A percentile compares a stretch with the other conserved stretches of the same genome.
These are phyloP conservation scores for Omphalea diandra DNA, from an alignment of 441 rosid genomes.

Conservation along the genomic window DNA sequence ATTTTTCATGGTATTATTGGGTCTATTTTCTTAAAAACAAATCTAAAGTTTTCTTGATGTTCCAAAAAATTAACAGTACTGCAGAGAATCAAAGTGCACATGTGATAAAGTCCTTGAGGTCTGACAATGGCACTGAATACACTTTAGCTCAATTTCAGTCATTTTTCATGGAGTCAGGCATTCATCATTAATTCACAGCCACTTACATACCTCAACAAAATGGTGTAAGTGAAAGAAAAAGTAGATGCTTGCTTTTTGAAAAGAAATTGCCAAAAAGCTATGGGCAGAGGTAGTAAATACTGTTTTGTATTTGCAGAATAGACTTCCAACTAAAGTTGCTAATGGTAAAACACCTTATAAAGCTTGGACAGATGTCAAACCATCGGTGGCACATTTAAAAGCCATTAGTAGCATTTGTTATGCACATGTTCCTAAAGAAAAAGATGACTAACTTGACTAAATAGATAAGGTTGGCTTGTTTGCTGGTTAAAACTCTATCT, in stretches of 20 bases:
- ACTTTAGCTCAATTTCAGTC: background rate
- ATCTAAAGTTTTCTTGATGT: background rate
- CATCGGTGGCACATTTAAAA: too few species aligned
- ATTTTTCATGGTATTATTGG: background rate
- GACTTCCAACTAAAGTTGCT: background rate
- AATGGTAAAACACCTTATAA: background rate
- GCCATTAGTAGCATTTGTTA: background rate
- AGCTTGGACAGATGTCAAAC: background rate
- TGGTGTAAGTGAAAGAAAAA: conserved; percentile 14
- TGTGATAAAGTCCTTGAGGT: too few species aligned
- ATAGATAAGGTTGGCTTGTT: background rate
- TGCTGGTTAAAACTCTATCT: background rate
- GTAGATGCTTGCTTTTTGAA: background rate
- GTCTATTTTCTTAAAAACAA: too few species aligned
- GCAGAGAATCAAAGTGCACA: background rate
- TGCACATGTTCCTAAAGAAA: background rate
- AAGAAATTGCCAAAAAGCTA: background rate
- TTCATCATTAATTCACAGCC: background rate
- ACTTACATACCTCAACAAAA: background rate
- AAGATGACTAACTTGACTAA: background rate
- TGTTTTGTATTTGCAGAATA: background rate
- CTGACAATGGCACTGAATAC: background rate
- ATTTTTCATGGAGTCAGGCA: background rate
- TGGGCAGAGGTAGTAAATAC: background rate
- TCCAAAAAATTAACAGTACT: background rate